phyloP scores from a whole-genome alignment of 1,284 basidiomycete genomes.

The Sanghuangporus sanghuang region DNA sequence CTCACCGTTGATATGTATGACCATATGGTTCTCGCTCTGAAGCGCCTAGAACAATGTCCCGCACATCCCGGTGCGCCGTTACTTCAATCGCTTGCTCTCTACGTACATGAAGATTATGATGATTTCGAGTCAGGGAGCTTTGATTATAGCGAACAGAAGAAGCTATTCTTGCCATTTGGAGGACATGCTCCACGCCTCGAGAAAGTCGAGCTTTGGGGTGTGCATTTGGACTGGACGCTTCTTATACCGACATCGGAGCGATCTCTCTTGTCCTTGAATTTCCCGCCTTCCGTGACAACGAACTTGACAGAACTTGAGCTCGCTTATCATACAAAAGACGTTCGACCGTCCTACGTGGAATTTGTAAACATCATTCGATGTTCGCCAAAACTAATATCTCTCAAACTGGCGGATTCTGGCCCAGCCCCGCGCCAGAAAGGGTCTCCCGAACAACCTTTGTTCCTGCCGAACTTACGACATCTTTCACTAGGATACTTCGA shows the following conservation, averaged over 20 bases:
- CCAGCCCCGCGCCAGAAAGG: conserved; percentile 31
- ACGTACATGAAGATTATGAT: conserved; percentile 38
- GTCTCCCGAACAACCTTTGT: conserved; percentile 29
- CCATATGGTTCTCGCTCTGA: conserved; percentile 42
- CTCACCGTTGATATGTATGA: conserved; percentile 39
- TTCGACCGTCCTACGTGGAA: conserved; percentile 46
- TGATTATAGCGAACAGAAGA: conserved; percentile 30
- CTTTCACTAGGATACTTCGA: conserved; percentile 46
- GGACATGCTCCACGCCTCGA: conserved; percentile 48
- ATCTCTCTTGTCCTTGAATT: not conserved
- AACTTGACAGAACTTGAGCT: conserved; percentile 48
- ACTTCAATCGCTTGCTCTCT: conserved; percentile 46
- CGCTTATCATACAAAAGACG: conserved; percentile 50
- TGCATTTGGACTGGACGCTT: conserved; percentile 57
- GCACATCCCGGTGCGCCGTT: conserved; percentile 34
- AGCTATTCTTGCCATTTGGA: conserved; percentile 35
- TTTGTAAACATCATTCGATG: conserved; percentile 43
- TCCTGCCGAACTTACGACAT: conserved; percentile 41
- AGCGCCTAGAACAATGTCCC: conserved; percentile 30
- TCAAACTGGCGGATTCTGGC: conserved; percentile 48
- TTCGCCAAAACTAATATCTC: conserved; percentile 42
- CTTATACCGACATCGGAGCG: conserved; percentile 19
- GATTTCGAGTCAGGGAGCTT: conserved; percentile 32
- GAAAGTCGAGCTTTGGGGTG: conserved; percentile 50
- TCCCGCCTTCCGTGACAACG: conserved; percentile 30